A percentile compares a stretch with the other conserved stretches of the same genome.
phyloP scores from a whole-genome alignment of 2,329 filamentous ascomycete species.

The Pseudopyricularia javanii region DNA sequence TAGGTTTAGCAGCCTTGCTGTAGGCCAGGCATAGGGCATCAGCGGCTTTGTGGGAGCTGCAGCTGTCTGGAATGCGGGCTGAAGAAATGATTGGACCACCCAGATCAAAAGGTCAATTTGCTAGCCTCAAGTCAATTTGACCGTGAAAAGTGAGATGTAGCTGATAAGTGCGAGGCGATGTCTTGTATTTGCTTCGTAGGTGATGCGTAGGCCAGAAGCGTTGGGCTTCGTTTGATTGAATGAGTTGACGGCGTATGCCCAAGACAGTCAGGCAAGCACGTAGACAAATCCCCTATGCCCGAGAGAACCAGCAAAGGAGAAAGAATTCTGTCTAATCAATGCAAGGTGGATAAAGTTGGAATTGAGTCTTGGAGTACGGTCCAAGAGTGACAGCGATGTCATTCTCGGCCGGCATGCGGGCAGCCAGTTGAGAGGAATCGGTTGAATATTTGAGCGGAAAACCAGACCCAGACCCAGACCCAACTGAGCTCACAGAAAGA shows the following conservation, averaged over 20 bases:
- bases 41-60: not conserved
- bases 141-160: not conserved
- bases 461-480: too few relatives aligned
- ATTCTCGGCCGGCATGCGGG: too few relatives aligned
- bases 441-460: not conserved
- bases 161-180: too few relatives aligned
- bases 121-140: not conserved
- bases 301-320: not conserved
- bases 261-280: not conserved
- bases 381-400: too few relatives aligned
- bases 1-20: not conserved
- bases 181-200: too few relatives aligned
- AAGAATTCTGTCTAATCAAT: not conserved
- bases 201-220: too few relatives aligned
- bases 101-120: not conserved
- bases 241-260: not conserved
- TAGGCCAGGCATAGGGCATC: not conserved
- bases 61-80: not conserved
- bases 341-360: not conserved
- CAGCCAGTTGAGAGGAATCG: too few relatives aligned
- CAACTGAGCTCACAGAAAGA: not conserved
- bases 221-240: not conserved
- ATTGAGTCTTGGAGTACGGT: not conserved
- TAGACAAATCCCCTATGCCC: not conserved
- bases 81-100: not conserved